phyloP scores from a whole-genome alignment of 179 eudicot genomes.

The Corrigiola litoralis region DNA sequence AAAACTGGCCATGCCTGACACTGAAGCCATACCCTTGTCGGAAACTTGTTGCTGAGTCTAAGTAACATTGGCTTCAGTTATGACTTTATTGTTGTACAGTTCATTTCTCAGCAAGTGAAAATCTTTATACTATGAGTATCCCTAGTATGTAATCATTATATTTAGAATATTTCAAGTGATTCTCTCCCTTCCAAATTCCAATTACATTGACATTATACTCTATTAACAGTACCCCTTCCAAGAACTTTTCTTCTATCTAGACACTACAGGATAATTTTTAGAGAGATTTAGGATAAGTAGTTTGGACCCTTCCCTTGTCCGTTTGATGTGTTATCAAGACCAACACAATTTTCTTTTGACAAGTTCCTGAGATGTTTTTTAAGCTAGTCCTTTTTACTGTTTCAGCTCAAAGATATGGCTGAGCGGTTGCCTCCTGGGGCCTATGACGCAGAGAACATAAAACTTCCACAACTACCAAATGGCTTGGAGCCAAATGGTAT shows the following conservation, averaged over 20 bases:
- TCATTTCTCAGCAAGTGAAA: too few species aligned
- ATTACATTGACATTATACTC: too few species aligned
- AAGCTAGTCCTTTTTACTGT: not conserved
- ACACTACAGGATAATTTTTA: not conserved
- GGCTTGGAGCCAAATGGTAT: slow-evolving; percentile 62
- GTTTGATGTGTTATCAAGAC: not conserved
- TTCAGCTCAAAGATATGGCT: slow-evolving; percentile 92
- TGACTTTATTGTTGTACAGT: too few species aligned
- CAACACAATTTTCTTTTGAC: not conserved
- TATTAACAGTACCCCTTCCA: not conserved
- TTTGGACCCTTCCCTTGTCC: not conserved
- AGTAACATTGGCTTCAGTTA: too few species aligned
- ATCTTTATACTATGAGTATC: too few species aligned
- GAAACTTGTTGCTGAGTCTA: too few species aligned
- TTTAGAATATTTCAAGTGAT: too few species aligned
- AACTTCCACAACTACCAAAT: slow-evolving; percentile 44
- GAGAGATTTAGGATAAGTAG: not conserved
- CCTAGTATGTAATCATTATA: too few species aligned
- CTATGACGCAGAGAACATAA: slow-evolving; percentile 53
- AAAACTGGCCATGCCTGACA: too few species aligned
- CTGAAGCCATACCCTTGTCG: too few species aligned
- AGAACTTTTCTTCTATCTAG: too few species aligned
- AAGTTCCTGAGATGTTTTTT: slow-evolving; percentile 1
- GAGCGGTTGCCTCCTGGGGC: slow-evolving; percentile 87
- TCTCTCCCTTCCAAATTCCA: too few species aligned